These are phyloP conservation scores for Cercospora canescens DNA, from an alignment of 2,329 filamentous ascomycete genomes.

Conservation along the genomic window DNA sequence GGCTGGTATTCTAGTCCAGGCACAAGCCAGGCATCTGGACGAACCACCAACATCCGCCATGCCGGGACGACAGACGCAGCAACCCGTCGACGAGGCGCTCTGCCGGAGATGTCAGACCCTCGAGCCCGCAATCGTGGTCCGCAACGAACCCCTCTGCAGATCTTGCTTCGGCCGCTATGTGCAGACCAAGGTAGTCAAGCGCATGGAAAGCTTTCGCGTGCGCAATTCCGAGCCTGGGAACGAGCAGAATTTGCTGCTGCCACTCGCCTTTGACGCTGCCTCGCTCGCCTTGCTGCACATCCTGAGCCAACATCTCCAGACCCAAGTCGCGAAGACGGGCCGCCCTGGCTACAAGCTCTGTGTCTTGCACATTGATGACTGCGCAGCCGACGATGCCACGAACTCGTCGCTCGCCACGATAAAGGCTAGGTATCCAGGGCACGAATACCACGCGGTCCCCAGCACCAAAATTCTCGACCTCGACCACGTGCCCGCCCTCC, in stretches of 20 bases:
- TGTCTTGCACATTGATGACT: constrained; percentile 49
- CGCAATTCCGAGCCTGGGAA: constrained; percentile 44
- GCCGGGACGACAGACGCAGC: constrained; percentile 26
- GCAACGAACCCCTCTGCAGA: constrained; percentile 62
- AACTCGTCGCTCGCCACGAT: constrained; percentile 40
- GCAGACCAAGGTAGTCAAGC: constrained; percentile 75
- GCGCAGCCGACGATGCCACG: constrained; percentile 23
- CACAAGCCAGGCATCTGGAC: not conserved
- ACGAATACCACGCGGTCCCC: constrained; percentile 38
- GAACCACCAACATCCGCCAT: constrained; percentile 19
- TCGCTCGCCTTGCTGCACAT: constrained; percentile 77
- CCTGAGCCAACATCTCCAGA: constrained; percentile 67
- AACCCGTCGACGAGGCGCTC: constrained; percentile 29
- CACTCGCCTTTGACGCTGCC: constrained; percentile 79
- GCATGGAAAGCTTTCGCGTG: constrained; percentile 66
- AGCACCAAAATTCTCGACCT: constrained; percentile 18
- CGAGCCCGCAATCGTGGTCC: constrained; percentile 55
- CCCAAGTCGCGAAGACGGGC: constrained; percentile 64
- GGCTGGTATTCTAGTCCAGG: too few species aligned
- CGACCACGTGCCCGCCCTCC: constrained; percentile 13
- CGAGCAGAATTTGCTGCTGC: constrained; percentile 65
- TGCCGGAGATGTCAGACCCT: constrained; percentile 60
- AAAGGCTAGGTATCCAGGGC: constrained; percentile 62
- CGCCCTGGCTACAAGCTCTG: constrained; percentile 68
- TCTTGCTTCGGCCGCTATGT: constrained; percentile 79